These are phyloP conservation scores for Biscogniauxia marginata DNA, from an alignment of 2,329 filamentous ascomycete species.

Conservation along the genomic window DNA sequence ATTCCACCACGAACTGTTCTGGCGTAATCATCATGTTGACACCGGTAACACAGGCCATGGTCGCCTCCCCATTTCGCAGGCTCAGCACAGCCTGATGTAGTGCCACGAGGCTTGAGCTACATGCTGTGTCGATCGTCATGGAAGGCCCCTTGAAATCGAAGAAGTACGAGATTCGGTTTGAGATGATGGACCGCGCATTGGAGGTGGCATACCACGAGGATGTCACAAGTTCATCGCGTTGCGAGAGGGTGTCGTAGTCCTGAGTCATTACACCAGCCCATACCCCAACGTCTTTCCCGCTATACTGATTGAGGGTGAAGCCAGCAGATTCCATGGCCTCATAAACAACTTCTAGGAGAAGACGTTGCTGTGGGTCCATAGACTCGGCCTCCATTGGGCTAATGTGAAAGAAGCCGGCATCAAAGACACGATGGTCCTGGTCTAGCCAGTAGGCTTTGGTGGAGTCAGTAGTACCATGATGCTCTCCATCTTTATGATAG, in stretches of 20 bases:
- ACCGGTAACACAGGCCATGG: slow-evolving; percentile 43
- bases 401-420: slow-evolving; percentile 36
- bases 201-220: slow-evolving; percentile 35
- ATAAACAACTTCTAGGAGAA: slow-evolving; percentile 36
- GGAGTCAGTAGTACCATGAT: slow-evolving; percentile 33
- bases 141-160: slow-evolving; percentile 40
- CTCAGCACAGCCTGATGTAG: slow-evolving; percentile 39
- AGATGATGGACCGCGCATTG: slow-evolving; percentile 34
- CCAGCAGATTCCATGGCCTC: slow-evolving; percentile 36
- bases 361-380: slow-evolving; percentile 34
- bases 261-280: slow-evolving; percentile 35
- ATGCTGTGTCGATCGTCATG: slow-evolving; percentile 41
- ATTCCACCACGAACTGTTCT: slow-evolving; percentile 43
- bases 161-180: slow-evolving; percentile 41
- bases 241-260: slow-evolving; percentile 31
- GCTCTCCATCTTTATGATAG: slow-evolving; percentile 29
- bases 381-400: slow-evolving; percentile 35
- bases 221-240: slow-evolving; percentile 28
- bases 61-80: slow-evolving; percentile 39
- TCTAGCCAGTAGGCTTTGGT: slow-evolving; percentile 32
- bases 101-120: slow-evolving; percentile 39
- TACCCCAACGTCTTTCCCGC: slow-evolving; percentile 30
- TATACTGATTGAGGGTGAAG: slow-evolving; percentile 24
- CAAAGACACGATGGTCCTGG: slow-evolving; percentile 28
- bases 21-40: slow-evolving; percentile 44